These are phyloP conservation scores for Telopea speciosissima DNA, from an alignment of 177 flowering plant genomes.

Conservation along the genomic window DNA sequence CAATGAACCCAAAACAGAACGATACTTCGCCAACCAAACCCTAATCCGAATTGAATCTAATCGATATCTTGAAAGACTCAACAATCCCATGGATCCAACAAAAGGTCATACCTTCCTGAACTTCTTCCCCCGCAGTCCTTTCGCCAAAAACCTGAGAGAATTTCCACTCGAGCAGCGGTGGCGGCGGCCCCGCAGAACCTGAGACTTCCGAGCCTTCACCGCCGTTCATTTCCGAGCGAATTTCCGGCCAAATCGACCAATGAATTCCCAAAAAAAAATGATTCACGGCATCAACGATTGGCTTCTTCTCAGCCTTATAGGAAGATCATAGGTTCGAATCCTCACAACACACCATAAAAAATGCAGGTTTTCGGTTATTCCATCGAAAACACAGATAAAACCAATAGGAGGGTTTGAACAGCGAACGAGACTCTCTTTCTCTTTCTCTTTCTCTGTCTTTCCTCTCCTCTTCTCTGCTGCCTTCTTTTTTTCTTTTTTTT, in stretches of 20 bases:
- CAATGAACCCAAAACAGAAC: slow-evolving; percentile 10
- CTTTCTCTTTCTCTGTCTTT: not conserved
- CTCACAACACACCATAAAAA: slow-evolving; percentile 11
- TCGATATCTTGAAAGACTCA: not conserved
- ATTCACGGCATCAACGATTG: slow-evolving; percentile 11
- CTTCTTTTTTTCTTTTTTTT: too few relatives aligned
- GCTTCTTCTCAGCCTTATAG: slow-evolving; percentile 8
- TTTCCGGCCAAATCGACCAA: slow-evolving; percentile 6
- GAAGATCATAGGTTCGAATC: slow-evolving; percentile 11
- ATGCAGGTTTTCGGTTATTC: slow-evolving; percentile 16
- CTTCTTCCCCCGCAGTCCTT: slow-evolving; percentile 53
- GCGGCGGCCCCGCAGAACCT: slow-evolving; percentile 18
- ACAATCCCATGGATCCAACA: slow-evolving; percentile 8
- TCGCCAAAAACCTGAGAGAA: slow-evolving; percentile 63
- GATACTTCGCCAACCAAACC: not conserved
- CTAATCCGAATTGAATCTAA: not conserved
- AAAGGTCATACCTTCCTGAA: slow-evolving; percentile 44
- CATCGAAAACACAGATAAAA: slow-evolving; percentile 5
- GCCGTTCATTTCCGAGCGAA: slow-evolving; percentile 21
- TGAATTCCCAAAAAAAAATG: not conserved
- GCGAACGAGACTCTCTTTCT: slow-evolving; percentile 3
- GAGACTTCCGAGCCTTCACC: slow-evolving; percentile 19
- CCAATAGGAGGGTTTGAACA: slow-evolving; percentile 3
- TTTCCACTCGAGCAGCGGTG: slow-evolving; percentile 47
- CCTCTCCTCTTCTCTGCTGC: not conserved